These are phyloP conservation scores for Phylloporus sp. DNA, from an alignment of 1,284 basidiomycete genomes.

Conservation along the genomic window DNA sequence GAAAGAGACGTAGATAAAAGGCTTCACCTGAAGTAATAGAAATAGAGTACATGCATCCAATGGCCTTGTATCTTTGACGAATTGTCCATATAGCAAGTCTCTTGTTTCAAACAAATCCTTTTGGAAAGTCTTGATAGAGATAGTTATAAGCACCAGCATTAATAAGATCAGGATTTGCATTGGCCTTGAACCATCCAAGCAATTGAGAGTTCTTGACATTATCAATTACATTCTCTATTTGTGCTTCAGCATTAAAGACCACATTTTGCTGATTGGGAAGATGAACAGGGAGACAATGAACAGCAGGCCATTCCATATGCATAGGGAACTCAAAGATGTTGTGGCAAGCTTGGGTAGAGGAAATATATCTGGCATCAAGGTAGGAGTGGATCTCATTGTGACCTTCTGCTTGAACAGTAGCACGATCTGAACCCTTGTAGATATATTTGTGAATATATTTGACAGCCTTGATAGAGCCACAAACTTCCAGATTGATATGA, in stretches of 20 bases:
- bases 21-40: conserved; percentile 31
- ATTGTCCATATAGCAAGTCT: not conserved
- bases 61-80: conserved; percentile 13
- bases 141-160: conserved; percentile 32
- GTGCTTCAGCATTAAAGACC: not conserved
- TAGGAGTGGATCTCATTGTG: not conserved
- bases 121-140: conserved; percentile 48
- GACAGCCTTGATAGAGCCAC: conserved; percentile 33
- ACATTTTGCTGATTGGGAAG: conserved; percentile 35
- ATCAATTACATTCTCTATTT: no score
- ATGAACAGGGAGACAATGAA: conserved; percentile 18
- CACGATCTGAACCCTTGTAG: conserved; percentile 44
- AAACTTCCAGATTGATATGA: conserved; percentile 52
- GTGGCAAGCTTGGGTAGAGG: no score
- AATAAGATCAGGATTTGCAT: conserved; percentile 30
- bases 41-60: conserved; percentile 41
- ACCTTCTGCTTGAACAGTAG: conserved; percentile 22
- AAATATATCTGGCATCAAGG: no score
- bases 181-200: conserved; percentile 47
- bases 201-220: no score
- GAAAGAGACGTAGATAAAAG: conserved; percentile 41
- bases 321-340: no score
- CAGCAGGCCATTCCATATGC: conserved; percentile 19
- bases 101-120: conserved; percentile 26
- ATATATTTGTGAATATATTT: conserved; percentile 44